Evolutionary conservation across 805 yeast genomes (phyloP), one percentile per base, ranked within the genome.

Genomic region (Suhomyces faveliae): DNA sequence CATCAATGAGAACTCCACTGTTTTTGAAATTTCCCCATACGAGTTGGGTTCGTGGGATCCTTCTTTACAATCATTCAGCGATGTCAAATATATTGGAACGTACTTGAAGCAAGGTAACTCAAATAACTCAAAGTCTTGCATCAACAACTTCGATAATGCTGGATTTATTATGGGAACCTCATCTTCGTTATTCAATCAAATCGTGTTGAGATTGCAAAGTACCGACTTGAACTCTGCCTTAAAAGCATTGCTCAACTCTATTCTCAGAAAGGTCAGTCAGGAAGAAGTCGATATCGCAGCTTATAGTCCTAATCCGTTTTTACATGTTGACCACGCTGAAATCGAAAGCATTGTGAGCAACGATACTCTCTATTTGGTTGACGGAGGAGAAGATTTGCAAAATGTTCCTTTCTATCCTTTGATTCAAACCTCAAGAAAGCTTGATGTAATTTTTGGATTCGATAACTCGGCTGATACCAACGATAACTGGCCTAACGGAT

Each of bases 1-100:
- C 42, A 68, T 86, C 43, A 74, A 78, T 50, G 61, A 67, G 25
- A 89, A 88, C 70, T 83, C 95, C 7, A 87, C 96, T 1, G 77
- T 72, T 3, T 68, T 66, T 48, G 76, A 72, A 47, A 53, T 70
- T 27, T 62, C 56, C 40, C 73, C 77, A 2, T 68, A 52, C 44
- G 77, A 72, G 50, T 55, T 72, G 40, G 77, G 77, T 0, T 63
- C 70, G 3, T 72, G 77, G 77, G 77, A 71, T 51, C 70, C 73
- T 5, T 57, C 69, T 7, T 51, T 72, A 21, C 52, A 58, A 6
- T 51, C 62, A 12, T 72, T 72, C 45, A 57, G 63, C 2, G 59
- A 66, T 13, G 55, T 60, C 21, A 51, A 62, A 45, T 72, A 62
- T 43, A 42, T 66, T 39, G 75, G 75, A 9, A 57, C 70, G 2